Evolutionary conservation across 1,284 basidiomycete genomes (phyloP).

Genomic region (Ustilago esculenta): DNA sequence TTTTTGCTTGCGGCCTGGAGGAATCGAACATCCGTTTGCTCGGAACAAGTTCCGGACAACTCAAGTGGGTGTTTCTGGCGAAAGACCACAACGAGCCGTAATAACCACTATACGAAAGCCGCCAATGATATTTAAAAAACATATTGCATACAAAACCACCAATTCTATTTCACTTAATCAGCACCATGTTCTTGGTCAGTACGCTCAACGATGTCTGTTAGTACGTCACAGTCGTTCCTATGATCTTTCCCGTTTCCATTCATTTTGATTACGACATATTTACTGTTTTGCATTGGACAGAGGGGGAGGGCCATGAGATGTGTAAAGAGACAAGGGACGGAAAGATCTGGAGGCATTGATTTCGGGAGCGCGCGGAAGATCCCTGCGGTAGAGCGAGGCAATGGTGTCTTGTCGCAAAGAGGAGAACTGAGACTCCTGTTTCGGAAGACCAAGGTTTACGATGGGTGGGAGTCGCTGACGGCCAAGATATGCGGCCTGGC

Average conservation of each 20-base stretch:
- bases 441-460: slow-evolving; percentile 19
- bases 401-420: slow-evolving; percentile 7
- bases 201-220: no score
- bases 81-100: slow-evolving; percentile 33
- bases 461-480: slow-evolving; percentile 24
- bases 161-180: no score
- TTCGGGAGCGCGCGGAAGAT: neutral
- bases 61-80: neutral
- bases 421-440: slow-evolving; percentile 3
- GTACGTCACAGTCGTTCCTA: no score
- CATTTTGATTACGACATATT: neutral
- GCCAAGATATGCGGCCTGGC: neutral
- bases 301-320: slow-evolving; percentile 15
- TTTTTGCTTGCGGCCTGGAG: slow-evolving; percentile 24
- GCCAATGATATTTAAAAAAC: neutral
- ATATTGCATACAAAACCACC: no score
- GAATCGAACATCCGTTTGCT: slow-evolving; percentile 48
- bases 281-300: slow-evolving; percentile 5
- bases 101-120: slow-evolving; percentile 32
- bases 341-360: slow-evolving; percentile 6
- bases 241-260: neutral
- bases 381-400: slow-evolving; percentile 24
- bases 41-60: slow-evolving; percentile 5
- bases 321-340: slow-evolving; percentile 29
- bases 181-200: no score